These are phyloP conservation scores for Trichoderma orchidacearum DNA, from an alignment of 495 filamentous ascomycete genomes.

Conservation along the genomic window DNA sequence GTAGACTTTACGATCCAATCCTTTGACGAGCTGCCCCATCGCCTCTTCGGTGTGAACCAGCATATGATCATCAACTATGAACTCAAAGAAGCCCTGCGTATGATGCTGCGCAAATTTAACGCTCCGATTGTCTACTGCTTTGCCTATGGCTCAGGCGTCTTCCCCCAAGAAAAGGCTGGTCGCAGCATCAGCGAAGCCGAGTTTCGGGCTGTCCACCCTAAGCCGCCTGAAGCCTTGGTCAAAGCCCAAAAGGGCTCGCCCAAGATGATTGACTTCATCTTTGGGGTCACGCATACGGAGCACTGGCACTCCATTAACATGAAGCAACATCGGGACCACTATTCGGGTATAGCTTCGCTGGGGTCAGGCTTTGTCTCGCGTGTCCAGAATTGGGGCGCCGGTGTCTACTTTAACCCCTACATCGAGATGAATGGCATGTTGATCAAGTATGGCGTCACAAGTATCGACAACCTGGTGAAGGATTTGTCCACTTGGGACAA, in stretches of 20 bases:
- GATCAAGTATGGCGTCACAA: constrained; percentile 96
- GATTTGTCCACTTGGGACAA: constrained; percentile 86
- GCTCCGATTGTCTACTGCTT: constrained; percentile 93
- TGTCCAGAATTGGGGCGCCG: constrained; percentile 86
- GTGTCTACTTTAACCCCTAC: constrained; percentile 95
- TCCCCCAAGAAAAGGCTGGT: constrained; percentile 51
- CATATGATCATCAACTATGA: constrained; percentile 89
- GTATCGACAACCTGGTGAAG: constrained; percentile 69
- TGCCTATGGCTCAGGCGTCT: constrained; percentile 94
- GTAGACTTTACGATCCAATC: constrained; percentile 58
- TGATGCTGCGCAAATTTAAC: constrained; percentile 83
- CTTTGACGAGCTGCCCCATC: constrained; percentile 77
- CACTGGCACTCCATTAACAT: constrained; percentile 96
- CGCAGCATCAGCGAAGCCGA: constrained; percentile 31
- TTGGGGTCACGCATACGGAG: constrained; percentile 86
- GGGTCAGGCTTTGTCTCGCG: constrained; percentile 71
- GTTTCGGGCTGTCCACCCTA: constrained; percentile 53
- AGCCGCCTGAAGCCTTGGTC: constrained; percentile 60
- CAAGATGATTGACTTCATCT: constrained; percentile 98
- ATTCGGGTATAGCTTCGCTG: constrained; percentile 72
- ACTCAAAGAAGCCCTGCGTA: constrained; percentile 78
- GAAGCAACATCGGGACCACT: constrained; percentile 77
- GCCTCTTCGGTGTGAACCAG: constrained; percentile 88
- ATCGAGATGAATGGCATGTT: constrained; percentile 89
- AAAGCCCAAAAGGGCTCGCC: constrained; percentile 72